Evolutionary conservation across 176 grass and related monocot species (phyloP).

Genomic region (Triticum timopheevii): DNA sequence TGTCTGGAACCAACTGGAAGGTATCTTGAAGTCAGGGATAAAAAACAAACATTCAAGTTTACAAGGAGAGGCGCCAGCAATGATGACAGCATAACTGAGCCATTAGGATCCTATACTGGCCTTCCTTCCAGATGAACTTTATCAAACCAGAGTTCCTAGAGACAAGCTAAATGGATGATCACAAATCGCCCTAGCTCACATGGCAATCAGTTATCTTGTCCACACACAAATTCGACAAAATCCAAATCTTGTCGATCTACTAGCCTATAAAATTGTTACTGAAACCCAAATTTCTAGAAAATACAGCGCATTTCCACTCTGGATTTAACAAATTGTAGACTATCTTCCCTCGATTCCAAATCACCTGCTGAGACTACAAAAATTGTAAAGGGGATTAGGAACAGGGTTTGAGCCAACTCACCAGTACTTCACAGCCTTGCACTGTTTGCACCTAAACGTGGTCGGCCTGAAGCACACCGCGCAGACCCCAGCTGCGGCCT

Average conservation of each 20-base stretch:
- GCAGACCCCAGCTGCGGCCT: constrained; percentile 37
- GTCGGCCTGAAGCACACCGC: constrained; percentile 77
- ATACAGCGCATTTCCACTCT: constrained; percentile 12
- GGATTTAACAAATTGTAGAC: constrained; percentile 20
- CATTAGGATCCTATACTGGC: background rate
- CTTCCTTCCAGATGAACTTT: background rate
- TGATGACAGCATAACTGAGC: background rate
- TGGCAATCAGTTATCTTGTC: background rate
- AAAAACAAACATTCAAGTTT: constrained; percentile 13
- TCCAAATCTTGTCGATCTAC: constrained; percentile 7
- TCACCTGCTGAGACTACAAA: constrained; percentile 8
- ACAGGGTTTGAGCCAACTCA: constrained; percentile 33
- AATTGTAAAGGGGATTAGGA: constrained; percentile 16
- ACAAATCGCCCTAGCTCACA: background rate
- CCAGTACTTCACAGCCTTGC: constrained; percentile 98
- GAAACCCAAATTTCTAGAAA: constrained; percentile 15
- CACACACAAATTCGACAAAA: background rate
- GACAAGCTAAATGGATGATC: background rate
- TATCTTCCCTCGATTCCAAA: background rate
- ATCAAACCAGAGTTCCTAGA: background rate
- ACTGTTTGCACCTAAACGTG: constrained; percentile 72
- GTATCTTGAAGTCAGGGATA: background rate
- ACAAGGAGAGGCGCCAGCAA: background rate
- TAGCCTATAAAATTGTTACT: background rate
- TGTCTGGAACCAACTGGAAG: background rate